Evolutionary conservation across 2,329 filamentous ascomycete genomes (phyloP).

Genomic region (Aspergillus hiratsukae): DNA sequence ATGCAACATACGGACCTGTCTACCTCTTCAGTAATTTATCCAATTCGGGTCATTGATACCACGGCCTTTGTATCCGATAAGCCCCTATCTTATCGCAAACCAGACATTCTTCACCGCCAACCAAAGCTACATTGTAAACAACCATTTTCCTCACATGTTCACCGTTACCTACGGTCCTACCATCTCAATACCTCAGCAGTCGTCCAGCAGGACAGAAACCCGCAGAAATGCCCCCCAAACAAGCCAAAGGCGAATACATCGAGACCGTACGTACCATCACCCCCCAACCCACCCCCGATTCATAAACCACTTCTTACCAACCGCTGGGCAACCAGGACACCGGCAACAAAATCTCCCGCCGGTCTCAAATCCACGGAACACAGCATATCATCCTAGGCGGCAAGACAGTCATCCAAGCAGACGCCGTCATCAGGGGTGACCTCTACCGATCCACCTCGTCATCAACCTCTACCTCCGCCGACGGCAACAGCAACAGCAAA

Average conservation of each 20-base stretch:
- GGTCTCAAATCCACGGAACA: slow-evolving; percentile 85
- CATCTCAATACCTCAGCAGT: neutral
- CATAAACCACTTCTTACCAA: slow-evolving; percentile 7
- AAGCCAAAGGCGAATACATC: slow-evolving; percentile 87
- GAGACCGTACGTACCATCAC: slow-evolving; percentile 66
- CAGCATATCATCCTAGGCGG: slow-evolving; percentile 97
- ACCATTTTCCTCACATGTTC: too few relatives aligned
- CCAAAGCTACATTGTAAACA: neutral
- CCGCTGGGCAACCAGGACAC: slow-evolving; percentile 62
- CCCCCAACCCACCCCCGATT: slow-evolving; percentile 1
- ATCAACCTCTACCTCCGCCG: slow-evolving; percentile 24
- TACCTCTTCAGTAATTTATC: too few relatives aligned
- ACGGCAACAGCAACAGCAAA: slow-evolving; percentile 26
- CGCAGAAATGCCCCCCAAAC: slow-evolving; percentile 64
- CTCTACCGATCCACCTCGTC: slow-evolving; percentile 54
- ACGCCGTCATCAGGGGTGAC: slow-evolving; percentile 90
- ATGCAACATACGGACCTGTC: too few relatives aligned
- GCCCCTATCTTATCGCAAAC: neutral
- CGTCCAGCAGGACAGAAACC: neutral
- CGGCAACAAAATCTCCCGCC: slow-evolving; percentile 95
- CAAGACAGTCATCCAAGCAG: slow-evolving; percentile 91
- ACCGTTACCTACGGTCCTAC: neutral
- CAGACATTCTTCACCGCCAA: neutral
- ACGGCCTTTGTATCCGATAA: neutral
- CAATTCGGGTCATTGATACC: neutral